Conservation (phyloP, 345 rosid species). For the Eucalyptus melliodora region DNA sequence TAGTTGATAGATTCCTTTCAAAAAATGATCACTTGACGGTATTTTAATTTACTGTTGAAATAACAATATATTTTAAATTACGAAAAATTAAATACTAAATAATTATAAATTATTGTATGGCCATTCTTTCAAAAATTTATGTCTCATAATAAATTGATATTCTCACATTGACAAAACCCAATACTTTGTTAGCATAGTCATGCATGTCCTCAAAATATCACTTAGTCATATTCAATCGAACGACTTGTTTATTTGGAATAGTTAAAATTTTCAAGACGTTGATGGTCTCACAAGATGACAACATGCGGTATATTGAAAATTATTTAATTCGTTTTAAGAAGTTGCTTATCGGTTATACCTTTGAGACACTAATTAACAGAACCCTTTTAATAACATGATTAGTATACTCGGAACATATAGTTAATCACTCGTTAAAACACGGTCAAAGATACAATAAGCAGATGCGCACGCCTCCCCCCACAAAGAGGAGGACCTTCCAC, state of each 20-base stretch:
- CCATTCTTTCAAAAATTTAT: fast-evolving
- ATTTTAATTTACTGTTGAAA: fast-evolving
- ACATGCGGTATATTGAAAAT: fast-evolving
- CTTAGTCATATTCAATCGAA: fast-evolving
- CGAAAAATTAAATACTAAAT: fast-evolving
- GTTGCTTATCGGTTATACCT: not conserved
- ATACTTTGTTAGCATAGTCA: not conserved
- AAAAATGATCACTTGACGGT: too few relatives aligned
- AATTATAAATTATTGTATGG: too few relatives aligned
- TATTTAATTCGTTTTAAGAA: not conserved
- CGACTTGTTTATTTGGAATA: not conserved
- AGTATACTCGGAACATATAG: not conserved
- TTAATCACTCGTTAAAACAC: too few relatives aligned
- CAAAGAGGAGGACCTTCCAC: slow-evolving; percentile 8
- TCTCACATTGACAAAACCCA: fast-evolving
- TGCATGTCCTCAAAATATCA: fast-evolving
- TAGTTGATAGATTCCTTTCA: not conserved
- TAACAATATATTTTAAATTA: fast-evolving
- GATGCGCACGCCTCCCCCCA: slow-evolving; percentile 21
- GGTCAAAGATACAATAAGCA: not conserved
- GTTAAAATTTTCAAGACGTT: not conserved
- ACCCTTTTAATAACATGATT: not conserved
- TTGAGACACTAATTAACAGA: not conserved
- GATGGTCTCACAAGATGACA: not conserved
- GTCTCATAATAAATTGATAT: too few relatives aligned